Percentiles rank a stretch among this genome's conserved stretches.
Conservation (phyloP, 169 alveolate genomes). For the Plasmodium inui region DNA sequence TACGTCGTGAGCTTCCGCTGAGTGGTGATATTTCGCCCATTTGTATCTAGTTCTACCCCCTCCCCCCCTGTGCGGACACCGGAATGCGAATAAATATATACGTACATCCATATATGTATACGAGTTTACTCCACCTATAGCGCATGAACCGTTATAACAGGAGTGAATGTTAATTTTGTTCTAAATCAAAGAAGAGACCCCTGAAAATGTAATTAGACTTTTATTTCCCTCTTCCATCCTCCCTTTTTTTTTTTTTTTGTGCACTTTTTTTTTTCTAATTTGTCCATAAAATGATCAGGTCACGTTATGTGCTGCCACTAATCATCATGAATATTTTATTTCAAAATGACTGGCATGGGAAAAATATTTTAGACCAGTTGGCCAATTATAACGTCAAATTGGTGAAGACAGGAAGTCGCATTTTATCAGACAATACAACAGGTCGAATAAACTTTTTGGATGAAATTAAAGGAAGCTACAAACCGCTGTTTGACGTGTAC, state of each 20-base stretch:
- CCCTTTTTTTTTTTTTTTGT: background rate
- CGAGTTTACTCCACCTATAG: background rate
- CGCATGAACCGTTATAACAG: background rate
- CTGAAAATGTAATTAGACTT: slow-evolving; percentile 12
- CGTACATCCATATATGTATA: background rate
- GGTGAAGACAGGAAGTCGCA: slow-evolving; percentile 1
- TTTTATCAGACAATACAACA: background rate
- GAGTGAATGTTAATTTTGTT: background rate
- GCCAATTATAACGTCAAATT: slow-evolving; percentile 15
- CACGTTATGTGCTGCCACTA: slow-evolving; percentile 37
- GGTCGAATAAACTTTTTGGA: slow-evolving; percentile 4
- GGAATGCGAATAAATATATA: background rate
- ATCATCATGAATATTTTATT: slow-evolving; percentile 20
- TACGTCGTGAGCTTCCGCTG: background rate
- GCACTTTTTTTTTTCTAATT: background rate
- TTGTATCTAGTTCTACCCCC: background rate
- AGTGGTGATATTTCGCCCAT: background rate
- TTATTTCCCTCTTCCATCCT: background rate
- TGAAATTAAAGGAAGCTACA: slow-evolving; percentile 10
- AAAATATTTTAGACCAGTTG: background rate
- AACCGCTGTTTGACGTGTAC: slow-evolving; percentile 36
- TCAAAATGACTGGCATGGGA: slow-evolving; percentile 14
- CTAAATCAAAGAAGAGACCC: background rate
- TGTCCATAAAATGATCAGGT: slow-evolving; percentile 32
- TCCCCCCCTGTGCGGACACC: background rate